These are phyloP conservation scores for Clonostachys sp. DNA, from an alignment of 2,329 filamentous ascomycete species.

Conservation along the genomic window DNA sequence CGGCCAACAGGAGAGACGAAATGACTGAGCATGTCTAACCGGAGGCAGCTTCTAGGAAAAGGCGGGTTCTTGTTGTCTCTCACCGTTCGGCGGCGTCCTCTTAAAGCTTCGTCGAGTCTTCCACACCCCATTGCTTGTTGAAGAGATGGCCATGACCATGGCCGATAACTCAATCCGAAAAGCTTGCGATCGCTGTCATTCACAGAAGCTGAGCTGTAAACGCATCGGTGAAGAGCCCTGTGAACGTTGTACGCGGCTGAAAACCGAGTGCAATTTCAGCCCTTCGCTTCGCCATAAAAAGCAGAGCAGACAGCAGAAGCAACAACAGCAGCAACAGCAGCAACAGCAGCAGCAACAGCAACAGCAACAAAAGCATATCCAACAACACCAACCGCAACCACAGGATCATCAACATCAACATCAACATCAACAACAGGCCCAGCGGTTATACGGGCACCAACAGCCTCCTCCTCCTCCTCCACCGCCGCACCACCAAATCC, in stretches of 20 bases:
- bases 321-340: conserved; percentile 7
- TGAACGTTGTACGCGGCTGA: conserved; percentile 34
- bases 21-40: too few relatives aligned
- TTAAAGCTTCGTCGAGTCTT: conserved; percentile 21
- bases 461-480: conserved; percentile 5
- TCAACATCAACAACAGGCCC: conserved; percentile 12
- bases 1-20: neutral
- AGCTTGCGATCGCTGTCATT: conserved; percentile 41
- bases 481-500: conserved; percentile 1
- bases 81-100: neutral
- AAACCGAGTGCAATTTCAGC: conserved; percentile 36
- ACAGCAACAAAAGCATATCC: neutral
- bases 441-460: conserved; percentile 7
- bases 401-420: conserved; percentile 6
- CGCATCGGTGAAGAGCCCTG: conserved; percentile 31
- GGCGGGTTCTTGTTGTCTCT: neutral
- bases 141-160: conserved; percentile 23
- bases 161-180: conserved; percentile 31
- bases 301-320: conserved; percentile 16
- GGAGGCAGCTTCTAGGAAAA: too few relatives aligned
- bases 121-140: conserved; percentile 8
- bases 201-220: conserved; percentile 40
- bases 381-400: conserved; percentile 2
- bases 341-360: conserved; percentile 8
- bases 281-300: conserved; percentile 32